phyloP scores from a whole-genome alignment of 2,329 filamentous ascomycete genomes.

The Neonectria punicea region DNA sequence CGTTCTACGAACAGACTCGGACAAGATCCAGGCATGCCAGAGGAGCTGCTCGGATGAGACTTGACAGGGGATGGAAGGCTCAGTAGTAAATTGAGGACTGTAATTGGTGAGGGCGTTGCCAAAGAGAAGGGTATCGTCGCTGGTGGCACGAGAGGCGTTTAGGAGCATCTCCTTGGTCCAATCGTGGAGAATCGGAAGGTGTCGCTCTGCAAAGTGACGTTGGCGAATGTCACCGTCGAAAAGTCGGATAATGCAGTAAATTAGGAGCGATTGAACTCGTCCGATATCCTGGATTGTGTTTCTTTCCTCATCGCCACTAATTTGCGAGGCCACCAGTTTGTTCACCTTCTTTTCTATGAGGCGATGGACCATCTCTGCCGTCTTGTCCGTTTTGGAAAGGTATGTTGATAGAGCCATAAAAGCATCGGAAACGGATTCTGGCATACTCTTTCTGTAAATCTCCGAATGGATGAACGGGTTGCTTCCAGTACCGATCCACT shows the following conservation, averaged over 20 bases:
- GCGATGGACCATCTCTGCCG: conserved; percentile 23
- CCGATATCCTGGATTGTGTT: conserved; percentile 21
- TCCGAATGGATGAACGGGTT: conserved; percentile 27
- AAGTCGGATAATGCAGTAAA: conserved; percentile 39
- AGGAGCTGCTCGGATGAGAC: conserved; percentile 25
- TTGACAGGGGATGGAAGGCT: conserved; percentile 11
- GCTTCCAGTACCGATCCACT: conserved; percentile 27
- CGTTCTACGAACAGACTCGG: conserved; percentile 45
- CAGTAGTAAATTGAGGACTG: not conserved
- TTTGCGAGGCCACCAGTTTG: not conserved
- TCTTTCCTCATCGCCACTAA: not conserved
- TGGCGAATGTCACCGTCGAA: conserved; percentile 38
- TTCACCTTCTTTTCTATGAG: conserved; percentile 24
- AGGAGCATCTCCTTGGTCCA: conserved; percentile 33
- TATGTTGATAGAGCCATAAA: conserved; percentile 30
- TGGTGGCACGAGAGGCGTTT: not conserved
- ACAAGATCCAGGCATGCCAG: conserved; percentile 46
- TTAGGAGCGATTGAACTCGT: conserved; percentile 37
- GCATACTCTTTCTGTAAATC: conserved; percentile 21
- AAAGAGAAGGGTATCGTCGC: conserved; percentile 20
- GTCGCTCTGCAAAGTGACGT: conserved; percentile 35
- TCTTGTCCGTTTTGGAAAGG: conserved; percentile 26
- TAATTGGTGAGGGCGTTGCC: conserved; percentile 16
- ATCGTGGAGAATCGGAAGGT: conserved; percentile 25
- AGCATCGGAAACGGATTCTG: conserved; percentile 18